Base-by-base conservation (phyloP, 208 protist genomes). In the Trichomonas tenax region DNA sequence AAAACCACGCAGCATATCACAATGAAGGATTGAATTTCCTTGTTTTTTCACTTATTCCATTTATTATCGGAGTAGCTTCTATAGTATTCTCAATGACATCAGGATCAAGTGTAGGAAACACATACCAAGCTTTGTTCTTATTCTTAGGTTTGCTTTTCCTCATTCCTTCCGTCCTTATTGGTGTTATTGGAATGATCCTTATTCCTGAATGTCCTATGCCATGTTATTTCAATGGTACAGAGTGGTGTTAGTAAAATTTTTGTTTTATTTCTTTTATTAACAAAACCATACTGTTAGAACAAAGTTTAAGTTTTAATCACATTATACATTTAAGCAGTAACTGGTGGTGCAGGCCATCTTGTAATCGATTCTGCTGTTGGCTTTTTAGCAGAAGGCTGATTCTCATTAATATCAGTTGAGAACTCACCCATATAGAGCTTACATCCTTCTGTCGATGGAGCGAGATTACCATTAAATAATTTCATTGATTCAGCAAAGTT, bases 1-100 rank as follows among this genome's bases (percentile, higher is more conserved):
- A 93, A 51, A 93, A 93, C n/a, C 40, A 41, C n/a, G 86, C 86
- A 17, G 86, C 86, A 2, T 93, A 93, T 51, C 86, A 93, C 38
- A 93, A 93, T 93, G 86, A 93, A 93, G 86, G 86, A 40, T 41
- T 93, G 17, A 44, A 8, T 34, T 26, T 93, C 3, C 45, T 93
- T 93, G n/a, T 51, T 17, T 51, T 21, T 38, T 23, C 86, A 17
- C 3, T 93, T 9, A 23, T 93, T 93, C 86, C 86, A n/a, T 93
- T 93, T 58, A 44, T 51, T 38, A 51, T 93, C 46, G 86, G 86
- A 21, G 6, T 93, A 38, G 40, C 86, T 38, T 23, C 44, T 38
- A 8, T 93, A 21, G 4, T 93, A 48, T 93, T 58, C 44, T 89
- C 82, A 89, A 89, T 89, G 14, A 93, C 86, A 26, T 48, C 26